A percentile compares a stretch with the other conserved stretches of the same genome.
Evolutionary conservation across 2,329 filamentous ascomycete species (phyloP).

Genomic region (Claviceps pusilla): DNA sequence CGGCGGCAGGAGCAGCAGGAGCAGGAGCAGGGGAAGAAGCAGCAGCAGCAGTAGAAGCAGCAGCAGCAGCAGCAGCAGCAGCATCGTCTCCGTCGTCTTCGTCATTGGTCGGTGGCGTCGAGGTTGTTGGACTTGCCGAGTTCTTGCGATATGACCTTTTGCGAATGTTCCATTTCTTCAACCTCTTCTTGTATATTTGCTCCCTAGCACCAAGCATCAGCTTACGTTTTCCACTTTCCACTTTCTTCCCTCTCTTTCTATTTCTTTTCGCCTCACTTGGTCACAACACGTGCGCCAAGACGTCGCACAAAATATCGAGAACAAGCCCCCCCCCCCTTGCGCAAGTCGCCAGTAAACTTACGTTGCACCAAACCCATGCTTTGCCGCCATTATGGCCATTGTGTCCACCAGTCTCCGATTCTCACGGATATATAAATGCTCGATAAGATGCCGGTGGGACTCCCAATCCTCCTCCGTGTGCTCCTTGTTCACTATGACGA

Average conservation of each 20-base stretch:
- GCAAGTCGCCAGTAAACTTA: constrained; percentile 12
- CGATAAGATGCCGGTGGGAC: constrained; percentile 17
- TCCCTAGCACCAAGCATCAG: constrained; percentile 12
- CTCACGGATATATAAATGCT: constrained; percentile 20
- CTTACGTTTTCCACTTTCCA: not conserved
- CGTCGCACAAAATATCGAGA: not conserved
- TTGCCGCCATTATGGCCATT: constrained; percentile 20
- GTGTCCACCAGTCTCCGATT: constrained; percentile 22
- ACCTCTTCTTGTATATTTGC: constrained; percentile 25
- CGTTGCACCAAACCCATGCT: constrained; percentile 23
- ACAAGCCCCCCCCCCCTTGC: not conserved
- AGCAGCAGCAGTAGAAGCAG: not conserved
- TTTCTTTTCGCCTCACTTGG: not conserved
- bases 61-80: too few species aligned
- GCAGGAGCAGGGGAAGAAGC: not conserved
- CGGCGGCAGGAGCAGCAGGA: not conserved
- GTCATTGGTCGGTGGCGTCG: constrained; percentile 3
- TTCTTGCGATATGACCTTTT: constrained; percentile 21
- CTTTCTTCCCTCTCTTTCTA: not conserved
- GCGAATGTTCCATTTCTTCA: constrained; percentile 24
- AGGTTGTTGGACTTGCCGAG: not conserved
- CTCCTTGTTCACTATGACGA: constrained; percentile 18
- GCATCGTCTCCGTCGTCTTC: not conserved
- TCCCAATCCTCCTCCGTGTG: constrained; percentile 23
- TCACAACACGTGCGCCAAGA: too few species aligned